Base-by-base conservation (phyloP, 169 alveolate species). In the Babesia bigemina region DNA sequence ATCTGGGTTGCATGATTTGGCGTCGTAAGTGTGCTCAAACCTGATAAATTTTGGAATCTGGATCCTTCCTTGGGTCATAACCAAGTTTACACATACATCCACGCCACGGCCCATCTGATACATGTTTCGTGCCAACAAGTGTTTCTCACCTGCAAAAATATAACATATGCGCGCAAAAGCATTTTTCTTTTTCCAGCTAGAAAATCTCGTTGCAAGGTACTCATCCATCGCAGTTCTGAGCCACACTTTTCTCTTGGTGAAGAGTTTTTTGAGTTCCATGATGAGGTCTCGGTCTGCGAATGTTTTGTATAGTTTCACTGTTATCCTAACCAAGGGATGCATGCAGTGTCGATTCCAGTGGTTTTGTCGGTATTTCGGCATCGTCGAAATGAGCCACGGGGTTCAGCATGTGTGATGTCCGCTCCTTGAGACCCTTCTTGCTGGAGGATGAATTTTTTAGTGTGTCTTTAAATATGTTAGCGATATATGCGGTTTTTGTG, bases 41-140 rank as follows among this genome's bases (percentile, higher is more conserved):
- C 71, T 79, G 89, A 73, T 82, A 82, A 21, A 82, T 58, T 36
- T 56, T 39, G 4, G 85, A 29, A 4, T 44, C 26, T 19, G 53
- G 72, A 56, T 82, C 69, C 55, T 56, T 82, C 65, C 89, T 82
- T 8, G 89, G 89, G 48, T 82, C 89, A 48, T 82, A 82, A 0
- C 89, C 89, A 0, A 82, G 69, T 63, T 45, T 82, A 39, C 84
- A 71, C 79, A 82, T 63, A 36, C 83, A 71, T 0, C 89, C 89
- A 39, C 89, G 81, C 89, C 89, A 82, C 16, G 89, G 89, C 6
- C 89, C 89, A 59, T 82, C 89, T 79, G 65, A 24, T 48, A 49
- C n/a, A 11, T 13, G 16, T 45, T 1, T 19, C 0, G 42, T 67
- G 6, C 4, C 57, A 44, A 16, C 65, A 9, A 8, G n/a, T 29